Evolutionary conservation across 2,329 filamentous ascomycete genomes (phyloP).

Genomic region (Aureobasidium sp.): DNA sequence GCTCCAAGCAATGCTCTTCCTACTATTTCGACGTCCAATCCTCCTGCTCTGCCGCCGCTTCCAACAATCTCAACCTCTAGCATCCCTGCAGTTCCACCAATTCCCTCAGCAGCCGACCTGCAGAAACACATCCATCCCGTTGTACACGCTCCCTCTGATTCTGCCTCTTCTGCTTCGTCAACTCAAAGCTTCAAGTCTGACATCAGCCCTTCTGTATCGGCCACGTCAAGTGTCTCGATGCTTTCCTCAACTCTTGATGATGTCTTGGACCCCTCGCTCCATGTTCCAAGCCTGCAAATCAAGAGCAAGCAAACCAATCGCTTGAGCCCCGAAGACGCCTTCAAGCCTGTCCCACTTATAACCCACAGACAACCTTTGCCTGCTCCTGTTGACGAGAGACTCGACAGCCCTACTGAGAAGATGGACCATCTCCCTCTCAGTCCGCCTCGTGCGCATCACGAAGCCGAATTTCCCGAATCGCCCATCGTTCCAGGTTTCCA

Average conservation of each 20-base stretch:
- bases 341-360: conserved; percentile 1
- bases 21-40: conserved; percentile 1
- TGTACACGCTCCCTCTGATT: conserved; percentile 15
- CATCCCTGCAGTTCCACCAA: conserved; percentile 25
- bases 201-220: conserved; percentile 26
- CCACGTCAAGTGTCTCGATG: conserved; percentile 26
- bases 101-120: conserved; percentile 2
- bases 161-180: conserved; percentile 18
- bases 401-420: conserved; percentile 2
- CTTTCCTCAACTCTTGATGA: conserved; percentile 12
- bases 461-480: conserved; percentile 23
- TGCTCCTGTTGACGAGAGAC: neutral
- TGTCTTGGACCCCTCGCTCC: neutral
- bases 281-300: conserved; percentile 11
- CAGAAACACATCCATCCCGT: conserved; percentile 4
- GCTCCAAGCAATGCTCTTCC: neutral
- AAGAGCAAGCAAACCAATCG: conserved; percentile 8
- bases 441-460: neutral
- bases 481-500: conserved; percentile 29
- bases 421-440: neutral
- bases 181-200: conserved; percentile 23
- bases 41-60: conserved; percentile 24
- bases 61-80: neutral
- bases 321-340: conserved; percentile 9
- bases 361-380: neutral